Percentiles rank a stretch among this genome's conserved stretches.
Evolutionary conservation across 1,284 basidiomycete genomes (phyloP).

Genomic region (Blastosporella zonata): DNA sequence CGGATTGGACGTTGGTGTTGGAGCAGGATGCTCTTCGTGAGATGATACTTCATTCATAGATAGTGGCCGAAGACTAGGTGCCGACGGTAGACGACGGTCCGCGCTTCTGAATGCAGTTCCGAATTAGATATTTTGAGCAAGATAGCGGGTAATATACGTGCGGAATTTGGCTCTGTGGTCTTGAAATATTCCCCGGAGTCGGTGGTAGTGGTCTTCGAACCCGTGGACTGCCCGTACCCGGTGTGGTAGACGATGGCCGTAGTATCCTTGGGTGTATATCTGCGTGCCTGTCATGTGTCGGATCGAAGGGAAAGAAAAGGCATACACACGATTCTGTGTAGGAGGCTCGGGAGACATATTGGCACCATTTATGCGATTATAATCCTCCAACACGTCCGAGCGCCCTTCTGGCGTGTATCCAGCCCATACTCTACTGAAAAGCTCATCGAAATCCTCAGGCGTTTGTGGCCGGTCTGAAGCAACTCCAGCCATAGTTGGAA

Average conservation of each 20-base stretch:
- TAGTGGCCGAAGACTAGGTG: constrained; percentile 2
- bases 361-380: constrained; percentile 8
- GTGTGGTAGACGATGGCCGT: constrained; percentile 19
- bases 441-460: constrained; percentile 20
- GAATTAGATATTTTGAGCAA: not conserved
- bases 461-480: constrained; percentile 11
- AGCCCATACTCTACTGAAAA: constrained; percentile 18
- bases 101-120: constrained; percentile 1
- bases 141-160: constrained; percentile 12
- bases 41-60: constrained; percentile 1
- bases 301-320: constrained; percentile 3
- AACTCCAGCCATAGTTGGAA: constrained; percentile 10
- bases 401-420: constrained; percentile 14
- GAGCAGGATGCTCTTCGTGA: not conserved
- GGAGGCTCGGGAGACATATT: constrained; percentile 1
- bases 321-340: constrained; percentile 8
- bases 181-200: constrained; percentile 22
- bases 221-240: constrained; percentile 16
- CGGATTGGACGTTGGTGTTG: constrained; percentile 2
- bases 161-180: constrained; percentile 15
- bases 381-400: constrained; percentile 6
- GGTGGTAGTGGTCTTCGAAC: constrained; percentile 27
- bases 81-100: constrained; percentile 9
- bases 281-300: constrained; percentile 1
- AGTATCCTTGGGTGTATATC: constrained; percentile 5